These are phyloP conservation scores for Fusarium sp. DNA, from an alignment of 2,329 filamentous ascomycete genomes.

Conservation along the genomic window DNA sequence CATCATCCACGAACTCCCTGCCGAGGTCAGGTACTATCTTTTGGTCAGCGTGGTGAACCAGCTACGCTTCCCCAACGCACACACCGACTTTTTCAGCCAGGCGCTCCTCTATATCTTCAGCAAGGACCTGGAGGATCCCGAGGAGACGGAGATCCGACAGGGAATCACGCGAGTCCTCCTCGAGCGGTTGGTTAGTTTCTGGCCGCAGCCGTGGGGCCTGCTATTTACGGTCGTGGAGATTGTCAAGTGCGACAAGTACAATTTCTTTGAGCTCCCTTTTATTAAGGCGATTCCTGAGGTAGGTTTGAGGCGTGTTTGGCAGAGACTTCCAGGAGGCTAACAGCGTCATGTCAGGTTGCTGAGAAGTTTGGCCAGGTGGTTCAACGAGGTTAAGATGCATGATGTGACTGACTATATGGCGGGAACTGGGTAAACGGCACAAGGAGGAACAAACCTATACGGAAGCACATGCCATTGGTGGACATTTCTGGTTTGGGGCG, in stretches of 20 bases:
- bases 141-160: conserved; percentile 86
- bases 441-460: conserved; percentile 28
- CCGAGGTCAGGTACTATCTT: conserved; percentile 87
- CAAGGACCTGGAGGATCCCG: conserved; percentile 76
- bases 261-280: conserved; percentile 93
- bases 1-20: conserved; percentile 78
- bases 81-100: conserved; percentile 94
- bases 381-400: conserved; percentile 46
- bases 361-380: conserved; percentile 52
- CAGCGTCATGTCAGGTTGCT: conserved; percentile 45
- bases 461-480: conserved; percentile 28
- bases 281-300: conserved; percentile 92
- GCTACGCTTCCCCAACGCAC: conserved; percentile 87
- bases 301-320: conserved; percentile 42
- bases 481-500: conserved; percentile 41
- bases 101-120: conserved; percentile 87
- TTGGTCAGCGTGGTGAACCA: conserved; percentile 90
- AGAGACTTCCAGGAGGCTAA: conserved; percentile 14
- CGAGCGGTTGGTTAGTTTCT: conserved; percentile 87
- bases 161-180: conserved; percentile 90
- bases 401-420: conserved; percentile 3
- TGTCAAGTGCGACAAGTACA: conserved; percentile 89
- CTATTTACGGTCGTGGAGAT: conserved; percentile 90
- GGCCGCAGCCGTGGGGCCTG: conserved; percentile 96
- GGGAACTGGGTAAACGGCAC: conserved; percentile 24